phyloP scores from a whole-genome alignment of 352 stramenopile species.

The Pythium scleroteichum region DNA sequence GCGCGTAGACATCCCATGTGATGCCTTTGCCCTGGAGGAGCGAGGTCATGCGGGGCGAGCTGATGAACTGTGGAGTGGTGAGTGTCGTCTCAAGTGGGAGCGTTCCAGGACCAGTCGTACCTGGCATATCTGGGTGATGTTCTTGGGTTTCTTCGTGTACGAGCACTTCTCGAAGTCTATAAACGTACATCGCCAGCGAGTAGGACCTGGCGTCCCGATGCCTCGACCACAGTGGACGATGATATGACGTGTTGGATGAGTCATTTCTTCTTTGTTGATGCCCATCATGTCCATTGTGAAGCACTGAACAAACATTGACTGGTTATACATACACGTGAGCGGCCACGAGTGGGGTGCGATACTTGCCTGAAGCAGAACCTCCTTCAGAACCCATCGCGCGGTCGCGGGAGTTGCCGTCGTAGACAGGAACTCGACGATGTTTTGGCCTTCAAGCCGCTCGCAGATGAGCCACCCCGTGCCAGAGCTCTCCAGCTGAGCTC shows the following conservation, averaged over 20 bases:
- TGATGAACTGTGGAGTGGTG: constrained; percentile 46
- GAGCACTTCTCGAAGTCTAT: constrained; percentile 82
- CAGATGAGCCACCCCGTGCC: constrained; percentile 62
- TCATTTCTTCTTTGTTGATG: constrained; percentile 86
- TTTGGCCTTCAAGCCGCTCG: constrained; percentile 54
- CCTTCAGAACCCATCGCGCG: constrained; percentile 51
- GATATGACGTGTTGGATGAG: constrained; percentile 73
- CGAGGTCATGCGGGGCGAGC: constrained; percentile 56
- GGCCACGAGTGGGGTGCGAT: neutral
- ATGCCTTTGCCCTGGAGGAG: constrained; percentile 50
- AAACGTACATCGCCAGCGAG: constrained; percentile 56
- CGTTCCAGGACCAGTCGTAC: constrained; percentile 20
- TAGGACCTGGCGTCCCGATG: constrained; percentile 18
- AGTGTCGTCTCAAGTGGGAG: too few species aligned
- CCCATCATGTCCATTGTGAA: constrained; percentile 72
- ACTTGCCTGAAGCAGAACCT: constrained; percentile 67
- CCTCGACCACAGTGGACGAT: constrained; percentile 36
- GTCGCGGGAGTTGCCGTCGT: constrained; percentile 33
- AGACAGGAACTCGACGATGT: constrained; percentile 63
- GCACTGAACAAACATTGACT: constrained; percentile 34
- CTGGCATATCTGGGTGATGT: constrained; percentile 80
- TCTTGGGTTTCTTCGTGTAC: constrained; percentile 67
- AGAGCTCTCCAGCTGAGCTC: constrained; percentile 40
- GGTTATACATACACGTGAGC: too few species aligned
- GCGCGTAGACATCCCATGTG: constrained; percentile 35